Conservation (phyloP, 352 stramenopile species). For the Thraustotheca clavata region DNA sequence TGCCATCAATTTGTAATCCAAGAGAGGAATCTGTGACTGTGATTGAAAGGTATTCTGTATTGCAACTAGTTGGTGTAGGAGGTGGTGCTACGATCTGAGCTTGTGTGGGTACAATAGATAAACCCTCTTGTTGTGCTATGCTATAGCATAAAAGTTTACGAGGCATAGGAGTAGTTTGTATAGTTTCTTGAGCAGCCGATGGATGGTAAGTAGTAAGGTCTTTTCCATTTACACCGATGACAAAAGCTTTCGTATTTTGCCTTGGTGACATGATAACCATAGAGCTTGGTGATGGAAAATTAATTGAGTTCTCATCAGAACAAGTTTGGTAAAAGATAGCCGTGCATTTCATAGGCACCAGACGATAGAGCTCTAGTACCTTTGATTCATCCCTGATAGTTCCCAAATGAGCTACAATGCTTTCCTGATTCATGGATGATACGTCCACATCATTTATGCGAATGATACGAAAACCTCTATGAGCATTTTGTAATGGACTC, state of each 20-base stretch:
- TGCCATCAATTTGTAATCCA: slow-evolving; percentile 40
- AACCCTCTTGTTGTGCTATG: not conserved
- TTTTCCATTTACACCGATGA: slow-evolving; percentile 37
- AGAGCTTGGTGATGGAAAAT: not conserved
- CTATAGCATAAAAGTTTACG: slow-evolving; percentile 17
- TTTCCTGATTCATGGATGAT: slow-evolving; percentile 29
- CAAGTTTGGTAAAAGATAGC: slow-evolving; percentile 29
- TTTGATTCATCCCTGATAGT: slow-evolving; percentile 40
- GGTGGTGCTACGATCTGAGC: not conserved
- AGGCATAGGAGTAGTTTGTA: not conserved
- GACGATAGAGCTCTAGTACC: slow-evolving; percentile 46
- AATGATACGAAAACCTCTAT: slow-evolving; percentile 48
- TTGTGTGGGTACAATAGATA: no score
- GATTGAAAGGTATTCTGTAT: not conserved
- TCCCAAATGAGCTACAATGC: slow-evolving; percentile 30
- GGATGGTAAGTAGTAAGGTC: slow-evolving; percentile 31
- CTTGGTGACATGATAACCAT: not conserved
- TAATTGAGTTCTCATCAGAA: no score
- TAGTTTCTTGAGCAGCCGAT: not conserved
- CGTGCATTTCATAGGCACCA: slow-evolving; percentile 23
- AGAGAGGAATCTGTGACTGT: slow-evolving; percentile 24
- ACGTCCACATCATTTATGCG: slow-evolving; percentile 45
- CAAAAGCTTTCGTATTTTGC: slow-evolving; percentile 27
- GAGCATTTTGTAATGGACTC: slow-evolving; percentile 34
- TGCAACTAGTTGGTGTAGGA: not conserved